Evolutionary conservation across 2,329 filamentous ascomycete species (phyloP), one percentile per base, ranked within the genome.

Genomic region (Botrytis cinerea): DNA sequence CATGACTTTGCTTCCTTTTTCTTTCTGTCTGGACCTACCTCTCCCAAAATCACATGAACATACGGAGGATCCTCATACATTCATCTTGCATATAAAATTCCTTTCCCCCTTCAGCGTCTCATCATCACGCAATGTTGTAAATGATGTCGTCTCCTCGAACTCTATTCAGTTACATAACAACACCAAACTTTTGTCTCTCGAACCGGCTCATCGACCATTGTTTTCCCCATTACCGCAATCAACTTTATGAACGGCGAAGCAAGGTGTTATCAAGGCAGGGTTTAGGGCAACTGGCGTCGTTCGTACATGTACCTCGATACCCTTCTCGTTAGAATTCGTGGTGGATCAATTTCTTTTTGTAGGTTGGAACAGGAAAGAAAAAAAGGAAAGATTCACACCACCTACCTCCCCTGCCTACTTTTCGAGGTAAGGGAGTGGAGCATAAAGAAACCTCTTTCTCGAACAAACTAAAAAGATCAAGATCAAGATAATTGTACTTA

Each of bases 401-500:
- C 46, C 35, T 54, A 68, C 64, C 64, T 57, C 28, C 48, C 48
- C 64, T 54, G 10, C 25, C 48, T 45, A 40, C 18, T 16, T 68
- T 40, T 57, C 63, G 67, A 70, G 45, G 43, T 25, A 54, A 61
- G 67, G 45, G 64, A 66, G 32, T 40, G 70, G 46, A 61, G 51
- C 16, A 51, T 70, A 67, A 63, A 28, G 38, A 48, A 67, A 68
- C n/a, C 48, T 40, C n/a, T 43, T 68, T 68, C 51, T 54, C 46
- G 35, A 43, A 68, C 64, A 57, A 68, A 43, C 25, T 57, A 57
- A 54, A 54, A 57, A 57, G 48, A 57, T 57, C 46, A 68, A 68
- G 64, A 68, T 54, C 48, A 67, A 73, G 63, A 74, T 73, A 73
- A 66, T 61, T 74, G 62, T 73, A 77, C 72, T 76, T 78, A 78